Conservation (phyloP, 108 stramenopile genomes). For the Parmales sp. region DNA sequence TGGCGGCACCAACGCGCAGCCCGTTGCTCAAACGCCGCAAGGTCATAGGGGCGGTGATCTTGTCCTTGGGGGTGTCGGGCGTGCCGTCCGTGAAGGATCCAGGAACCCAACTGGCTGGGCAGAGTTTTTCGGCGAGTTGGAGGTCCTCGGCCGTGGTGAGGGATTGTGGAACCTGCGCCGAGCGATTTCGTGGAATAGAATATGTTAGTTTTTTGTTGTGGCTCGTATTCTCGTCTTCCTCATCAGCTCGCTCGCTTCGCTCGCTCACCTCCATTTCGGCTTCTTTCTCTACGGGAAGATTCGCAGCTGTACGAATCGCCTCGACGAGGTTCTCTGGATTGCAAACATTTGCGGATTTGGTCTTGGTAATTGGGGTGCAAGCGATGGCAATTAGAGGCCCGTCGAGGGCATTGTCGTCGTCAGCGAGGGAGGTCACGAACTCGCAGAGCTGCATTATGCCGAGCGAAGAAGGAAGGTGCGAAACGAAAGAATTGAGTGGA, state of each 20-base stretch:
- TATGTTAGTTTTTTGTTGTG: background rate
- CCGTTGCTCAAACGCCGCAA: conserved; percentile 72
- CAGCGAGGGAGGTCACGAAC: conserved; percentile 67
- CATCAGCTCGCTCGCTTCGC: background rate
- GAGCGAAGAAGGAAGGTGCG: too few relatives aligned
- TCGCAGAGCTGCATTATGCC: conserved; percentile 89
- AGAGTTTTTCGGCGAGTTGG: conserved; percentile 38
- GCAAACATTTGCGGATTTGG: background rate
- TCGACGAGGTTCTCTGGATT: background rate
- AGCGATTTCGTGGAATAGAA: too few relatives aligned
- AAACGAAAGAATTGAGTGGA: too few relatives aligned
- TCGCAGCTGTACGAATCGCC: background rate
- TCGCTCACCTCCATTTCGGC: background rate
- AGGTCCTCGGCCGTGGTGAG: conserved; percentile 62
- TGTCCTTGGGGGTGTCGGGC: conserved; percentile 69
- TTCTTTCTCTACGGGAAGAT: background rate
- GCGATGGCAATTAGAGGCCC: background rate
- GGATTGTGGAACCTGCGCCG: conserved; percentile 69
- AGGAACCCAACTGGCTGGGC: conserved; percentile 58
- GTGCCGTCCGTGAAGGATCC: conserved; percentile 76
- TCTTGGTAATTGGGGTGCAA: background rate
- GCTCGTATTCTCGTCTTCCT: background rate
- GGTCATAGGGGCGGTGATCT: conserved; percentile 71
- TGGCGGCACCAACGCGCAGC: conserved; percentile 64
- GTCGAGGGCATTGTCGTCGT: conserved; percentile 33